phyloP scores from a whole-genome alignment of 2,329 filamentous ascomycete genomes.

The Dryadomyces quercivorus region DNA sequence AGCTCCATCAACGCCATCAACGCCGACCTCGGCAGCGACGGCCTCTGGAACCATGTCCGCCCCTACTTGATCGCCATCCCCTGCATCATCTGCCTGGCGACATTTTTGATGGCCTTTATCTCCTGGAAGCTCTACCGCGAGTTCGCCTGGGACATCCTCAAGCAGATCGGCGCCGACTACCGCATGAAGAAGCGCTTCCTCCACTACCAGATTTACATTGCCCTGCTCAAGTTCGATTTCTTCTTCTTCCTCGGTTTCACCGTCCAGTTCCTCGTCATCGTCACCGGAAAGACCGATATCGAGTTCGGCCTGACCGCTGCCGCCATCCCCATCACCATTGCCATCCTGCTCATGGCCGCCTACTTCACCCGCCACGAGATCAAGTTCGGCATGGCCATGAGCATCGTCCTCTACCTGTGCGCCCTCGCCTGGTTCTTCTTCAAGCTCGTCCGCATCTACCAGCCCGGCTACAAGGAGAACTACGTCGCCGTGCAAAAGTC shows the following conservation, averaged over 20 bases:
- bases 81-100: slow-evolving; percentile 65
- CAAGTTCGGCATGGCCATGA: slow-evolving; percentile 59
- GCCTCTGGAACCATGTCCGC: slow-evolving; percentile 57
- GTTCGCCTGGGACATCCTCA: slow-evolving; percentile 98
- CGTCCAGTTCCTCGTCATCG: slow-evolving; percentile 92
- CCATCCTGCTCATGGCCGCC: slow-evolving; percentile 74
- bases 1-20: slow-evolving; percentile 29
- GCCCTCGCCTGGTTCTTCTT: slow-evolving; percentile 93
- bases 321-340: slow-evolving; percentile 82
- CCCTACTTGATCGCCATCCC: slow-evolving; percentile 80
- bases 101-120: slow-evolving; percentile 59
- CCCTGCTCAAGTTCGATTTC: slow-evolving; percentile 96
- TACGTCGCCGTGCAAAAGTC: slow-evolving; percentile 75
- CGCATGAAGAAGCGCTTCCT: slow-evolving; percentile 95
- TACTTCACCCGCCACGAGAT: slow-evolving; percentile 79
- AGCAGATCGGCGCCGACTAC: slow-evolving; percentile 95
- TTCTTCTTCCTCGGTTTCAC: slow-evolving; percentile 99
- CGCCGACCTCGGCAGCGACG: slow-evolving; percentile 12
- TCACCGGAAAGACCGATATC: slow-evolving; percentile 53
- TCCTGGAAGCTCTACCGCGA: slow-evolving; percentile 97
- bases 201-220: slow-evolving; percentile 97
- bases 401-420: slow-evolving; percentile 79
- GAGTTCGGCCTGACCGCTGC: slow-evolving; percentile 82
- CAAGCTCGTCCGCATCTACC: slow-evolving; percentile 95
- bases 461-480: slow-evolving; percentile 39